Percentiles rank a stretch among this genome's conserved stretches.
These are phyloP conservation scores for Ceratobasidium sp. DNA, from an alignment of 1,284 basidiomycete genomes.

Conservation along the genomic window DNA sequence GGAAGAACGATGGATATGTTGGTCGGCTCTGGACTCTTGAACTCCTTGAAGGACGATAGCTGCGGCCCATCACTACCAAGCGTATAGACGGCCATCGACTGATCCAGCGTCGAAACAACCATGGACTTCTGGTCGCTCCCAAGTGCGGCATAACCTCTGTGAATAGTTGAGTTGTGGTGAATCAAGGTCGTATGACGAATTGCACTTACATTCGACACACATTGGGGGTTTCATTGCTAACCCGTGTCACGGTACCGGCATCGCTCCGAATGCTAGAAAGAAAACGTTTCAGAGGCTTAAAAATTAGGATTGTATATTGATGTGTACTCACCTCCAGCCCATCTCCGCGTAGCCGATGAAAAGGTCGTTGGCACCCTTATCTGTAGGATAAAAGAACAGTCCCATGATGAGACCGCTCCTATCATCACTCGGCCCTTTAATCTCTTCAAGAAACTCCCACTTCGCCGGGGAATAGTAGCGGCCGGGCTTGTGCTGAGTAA, in stretches of 20 bases:
- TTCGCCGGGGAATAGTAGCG: neutral
- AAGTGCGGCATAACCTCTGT: neutral
- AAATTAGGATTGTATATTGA: neutral
- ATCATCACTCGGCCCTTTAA: neutral
- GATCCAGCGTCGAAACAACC: neutral
- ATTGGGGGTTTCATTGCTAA: neutral
- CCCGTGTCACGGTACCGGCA: neutral
- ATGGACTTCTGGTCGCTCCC: neutral
- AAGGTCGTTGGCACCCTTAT: neutral
- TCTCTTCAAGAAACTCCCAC: neutral
- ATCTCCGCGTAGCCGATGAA: neutral
- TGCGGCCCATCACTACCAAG: neutral
- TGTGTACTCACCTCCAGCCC: slow-evolving; percentile 1
- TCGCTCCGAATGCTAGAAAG: slow-evolving; percentile 8
- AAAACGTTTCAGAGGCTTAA: neutral
- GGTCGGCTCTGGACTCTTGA: neutral
- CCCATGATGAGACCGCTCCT: neutral
- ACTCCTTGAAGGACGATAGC: neutral
- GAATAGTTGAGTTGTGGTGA: neutral
- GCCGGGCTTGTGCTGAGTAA: neutral
- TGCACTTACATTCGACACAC: neutral
- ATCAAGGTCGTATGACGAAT: neutral
- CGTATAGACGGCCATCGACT: neutral
- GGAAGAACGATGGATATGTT: neutral
- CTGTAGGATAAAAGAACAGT: neutral